phyloP scores from a whole-genome alignment of 2,329 filamentous ascomycete genomes.

The Curvularia hawaiiensis region DNA sequence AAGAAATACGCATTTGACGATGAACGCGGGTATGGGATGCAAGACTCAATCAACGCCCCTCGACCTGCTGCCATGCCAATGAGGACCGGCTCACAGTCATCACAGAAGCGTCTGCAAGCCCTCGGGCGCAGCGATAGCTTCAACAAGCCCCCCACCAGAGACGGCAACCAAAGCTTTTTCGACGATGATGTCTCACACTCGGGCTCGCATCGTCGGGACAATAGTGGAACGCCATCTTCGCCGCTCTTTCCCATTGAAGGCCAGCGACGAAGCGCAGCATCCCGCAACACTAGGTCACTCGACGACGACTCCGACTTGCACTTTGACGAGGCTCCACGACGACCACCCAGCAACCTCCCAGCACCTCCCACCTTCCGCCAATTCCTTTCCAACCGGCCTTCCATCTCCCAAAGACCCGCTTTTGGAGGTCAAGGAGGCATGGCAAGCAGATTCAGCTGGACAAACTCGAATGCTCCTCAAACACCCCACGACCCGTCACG shows the following conservation, averaged over 20 bases:
- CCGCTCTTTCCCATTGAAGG: slow-evolving; percentile 37
- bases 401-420: slow-evolving; percentile 36
- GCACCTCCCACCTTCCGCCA: slow-evolving; percentile 47
- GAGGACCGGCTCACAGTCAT: slow-evolving; percentile 36
- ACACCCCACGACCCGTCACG: slow-evolving; percentile 43
- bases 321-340: slow-evolving; percentile 26
- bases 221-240: slow-evolving; percentile 41
- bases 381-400: slow-evolving; percentile 46
- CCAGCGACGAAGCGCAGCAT: slow-evolving; percentile 35
- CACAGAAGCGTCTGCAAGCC: slow-evolving; percentile 37
- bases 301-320: slow-evolving; percentile 30
- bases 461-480: slow-evolving; percentile 48
- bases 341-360: slow-evolving; percentile 27
- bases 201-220: slow-evolving; percentile 37
- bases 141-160: slow-evolving; percentile 22
- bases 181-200: slow-evolving; percentile 31
- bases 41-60: slow-evolving; percentile 34
- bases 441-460: slow-evolving; percentile 47
- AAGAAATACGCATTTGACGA: slow-evolving; percentile 30
- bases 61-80: slow-evolving; percentile 25
- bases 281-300: slow-evolving; percentile 40
- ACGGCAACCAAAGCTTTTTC: slow-evolving; percentile 31
- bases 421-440: slow-evolving; percentile 32
- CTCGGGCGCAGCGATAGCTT: slow-evolving; percentile 40
- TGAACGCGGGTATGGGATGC: slow-evolving; percentile 33